Base-by-base conservation (phyloP, 495 filamentous ascomycete genomes). In the Letharia columbiana region DNA sequence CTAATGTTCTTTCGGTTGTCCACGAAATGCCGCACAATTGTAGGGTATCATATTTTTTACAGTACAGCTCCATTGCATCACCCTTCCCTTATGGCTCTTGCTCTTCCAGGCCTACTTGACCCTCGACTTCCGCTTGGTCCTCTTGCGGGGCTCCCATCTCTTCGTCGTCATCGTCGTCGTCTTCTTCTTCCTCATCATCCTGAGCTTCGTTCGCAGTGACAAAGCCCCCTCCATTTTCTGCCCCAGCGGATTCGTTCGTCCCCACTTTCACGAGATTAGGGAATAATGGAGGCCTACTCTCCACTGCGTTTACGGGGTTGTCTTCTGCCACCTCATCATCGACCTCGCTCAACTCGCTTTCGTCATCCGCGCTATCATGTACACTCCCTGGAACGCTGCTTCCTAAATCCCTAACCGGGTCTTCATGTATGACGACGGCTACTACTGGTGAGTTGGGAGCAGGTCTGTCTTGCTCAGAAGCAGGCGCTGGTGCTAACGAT, bases 321-420 rank as follows among this genome's bases (percentile, higher is more conserved):
- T 41, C 54, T 18, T 65, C 69, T 28, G 65, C 71, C 9, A 61
- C 63, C 31, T 58, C 77, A 37, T 83, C 81, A 42, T 84, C 81
- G 8, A 87, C 81, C 63, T 92, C 89, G 62, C 87, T 91, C 11
- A 92, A 75, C 66, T 92, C 89, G 72, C 88, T 91, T 75, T 92
- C 90, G 66, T 91, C 89, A 68, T 91, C 89, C 0, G 87, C 90
- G 61, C 84, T 88, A 64, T 91, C 90, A 66, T 90, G 87, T 18
- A 89, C 73, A 69, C 85, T 89, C 18, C 83, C 81, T 0, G 84
- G 81, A 9, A 78, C 79, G 58, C 79, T 80, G 41, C 73, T 72
- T 73, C 50, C 78, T 75, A 23, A 77, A 73, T 68, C 75, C 68
- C 39, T 78, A 73, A 13, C 75, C 64, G n/a, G 75, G 71, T 28